Evolutionary conservation across 495 filamentous ascomycete species (phyloP).

Genomic region (Clohesyomyces aquaticus): DNA sequence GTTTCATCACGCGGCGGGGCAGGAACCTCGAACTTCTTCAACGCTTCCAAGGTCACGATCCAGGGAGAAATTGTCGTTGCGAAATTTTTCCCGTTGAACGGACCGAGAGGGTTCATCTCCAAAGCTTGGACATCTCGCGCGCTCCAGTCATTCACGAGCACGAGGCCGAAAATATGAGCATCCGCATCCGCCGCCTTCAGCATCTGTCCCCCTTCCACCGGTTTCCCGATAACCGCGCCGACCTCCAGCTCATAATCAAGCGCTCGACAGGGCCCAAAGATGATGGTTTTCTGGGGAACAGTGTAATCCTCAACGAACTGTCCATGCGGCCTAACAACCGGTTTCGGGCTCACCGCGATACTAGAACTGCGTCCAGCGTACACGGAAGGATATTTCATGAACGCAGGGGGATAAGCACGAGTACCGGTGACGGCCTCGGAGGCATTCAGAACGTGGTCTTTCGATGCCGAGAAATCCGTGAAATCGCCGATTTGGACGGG

Average conservation of each 20-base stretch:
- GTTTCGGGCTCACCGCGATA: constrained; percentile 75
- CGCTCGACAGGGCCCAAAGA: constrained; percentile 37
- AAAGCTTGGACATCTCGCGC: constrained; percentile 83
- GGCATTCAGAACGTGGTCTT: constrained; percentile 39
- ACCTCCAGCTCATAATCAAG: constrained; percentile 47
- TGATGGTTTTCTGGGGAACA: constrained; percentile 26
- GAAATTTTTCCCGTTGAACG: constrained; percentile 45
- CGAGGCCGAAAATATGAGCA: constrained; percentile 79
- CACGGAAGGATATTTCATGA: constrained; percentile 39
- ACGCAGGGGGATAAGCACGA: constrained; percentile 35
- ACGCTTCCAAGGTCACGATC: constrained; percentile 41
- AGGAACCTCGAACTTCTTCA: constrained; percentile 29
- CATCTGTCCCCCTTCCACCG: constrained; percentile 26
- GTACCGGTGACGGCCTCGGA: constrained; percentile 37
- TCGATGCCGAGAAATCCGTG: constrained; percentile 41
- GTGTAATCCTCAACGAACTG: constrained; percentile 35
- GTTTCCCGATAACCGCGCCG: constrained; percentile 28
- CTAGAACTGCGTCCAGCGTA: constrained; percentile 81
- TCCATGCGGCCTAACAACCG: constrained; percentile 45
- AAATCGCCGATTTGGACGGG: constrained; percentile 44
- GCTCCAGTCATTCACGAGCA: constrained; percentile 91
- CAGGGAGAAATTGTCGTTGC: constrained; percentile 43
- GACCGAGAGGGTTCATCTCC: constrained; percentile 63
- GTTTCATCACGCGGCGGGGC: constrained; percentile 1
- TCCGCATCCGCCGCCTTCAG: constrained; percentile 62